Evolutionary conservation across 768 basidiomycete species (phyloP), one percentile per base, ranked within the genome.

Genomic region (Amylocystis lapponica): DNA sequence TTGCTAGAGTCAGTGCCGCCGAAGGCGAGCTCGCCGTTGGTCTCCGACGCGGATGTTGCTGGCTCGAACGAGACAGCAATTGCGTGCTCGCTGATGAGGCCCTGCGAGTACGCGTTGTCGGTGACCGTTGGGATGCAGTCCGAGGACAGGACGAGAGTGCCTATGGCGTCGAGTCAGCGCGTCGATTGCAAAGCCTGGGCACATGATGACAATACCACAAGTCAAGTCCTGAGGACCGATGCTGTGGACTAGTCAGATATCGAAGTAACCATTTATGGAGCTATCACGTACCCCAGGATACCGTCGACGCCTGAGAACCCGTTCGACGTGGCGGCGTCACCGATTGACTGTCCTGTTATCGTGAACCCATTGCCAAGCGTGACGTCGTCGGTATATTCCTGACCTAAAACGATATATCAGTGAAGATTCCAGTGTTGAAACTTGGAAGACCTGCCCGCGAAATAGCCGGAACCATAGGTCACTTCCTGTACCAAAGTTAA

Each of bases 401-500:
- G 17, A 6, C 57, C 59, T 58, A 27, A 10, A 34, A 3, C 17
- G 2, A 36, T 14, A 16, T 17, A 32, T 16, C 17, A 33, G 60
- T 44, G 56, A 37, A 59, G 10, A 13, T 72, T 67, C 17, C 17
- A 25, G 3, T 14, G n/a, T 21, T 5, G 17, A 35, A 22, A 41
- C 41, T 6, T 20, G 19, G 23, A 20, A 19, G 11, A 16, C 14
- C 11, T 57, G 38, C 77, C 75, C 20, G 61, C 57, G 55, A 79
- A 71, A 21, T 58, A 62, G 3, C 76, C 78, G 11, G 74, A 73
- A 11, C 75, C 75, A 50, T 78, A 79, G 31, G 62, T 66, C 12
- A 76, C 74, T 36, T 64, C 65, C 73, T 77, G 20, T 20, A 25
- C n/a, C n/a, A n/a, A n/a, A n/a, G n/a, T 11, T 23, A 4, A 8